These are phyloP conservation scores for Setomelanomma holmii DNA, from an alignment of 2,329 filamentous ascomycete genomes.

Conservation along the genomic window DNA sequence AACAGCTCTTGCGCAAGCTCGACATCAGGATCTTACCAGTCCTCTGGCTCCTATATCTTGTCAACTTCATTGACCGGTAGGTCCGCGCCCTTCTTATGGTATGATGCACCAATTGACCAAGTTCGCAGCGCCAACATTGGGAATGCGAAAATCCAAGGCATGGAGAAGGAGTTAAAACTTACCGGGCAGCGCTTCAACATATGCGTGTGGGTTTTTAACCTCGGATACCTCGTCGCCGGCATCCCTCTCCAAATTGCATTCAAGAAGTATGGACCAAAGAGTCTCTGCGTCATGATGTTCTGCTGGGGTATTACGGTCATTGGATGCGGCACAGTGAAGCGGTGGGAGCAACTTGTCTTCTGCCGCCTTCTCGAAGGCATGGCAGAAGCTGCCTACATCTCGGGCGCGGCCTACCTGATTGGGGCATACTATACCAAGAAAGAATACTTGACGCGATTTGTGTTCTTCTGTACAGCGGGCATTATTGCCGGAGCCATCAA, in stretches of 20 bases:
- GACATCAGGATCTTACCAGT: slow-evolving; percentile 40
- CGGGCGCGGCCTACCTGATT: slow-evolving; percentile 39
- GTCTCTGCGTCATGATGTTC: slow-evolving; percentile 45
- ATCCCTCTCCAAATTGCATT: slow-evolving; percentile 44
- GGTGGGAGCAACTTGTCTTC: slow-evolving; percentile 35
- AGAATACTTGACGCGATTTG: slow-evolving; percentile 60
- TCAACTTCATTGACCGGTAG: slow-evolving; percentile 43
- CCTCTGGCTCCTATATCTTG: slow-evolving; percentile 43
- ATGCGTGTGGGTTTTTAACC: slow-evolving; percentile 47
- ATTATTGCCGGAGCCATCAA: slow-evolving; percentile 64
- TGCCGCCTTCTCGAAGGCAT: slow-evolving; percentile 42
- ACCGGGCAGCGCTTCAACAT: slow-evolving; percentile 48
- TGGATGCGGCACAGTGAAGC: slow-evolving; percentile 38
- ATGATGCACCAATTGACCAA: not conserved
- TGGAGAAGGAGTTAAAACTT: slow-evolving; percentile 45
- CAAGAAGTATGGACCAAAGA: slow-evolving; percentile 43
- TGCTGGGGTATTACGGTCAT: slow-evolving; percentile 44
- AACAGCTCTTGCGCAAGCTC: slow-evolving; percentile 36
- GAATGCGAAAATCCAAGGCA: slow-evolving; percentile 47
- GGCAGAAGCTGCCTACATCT: slow-evolving; percentile 38
- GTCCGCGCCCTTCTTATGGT: not conserved
- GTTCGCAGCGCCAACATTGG: slow-evolving; percentile 34
- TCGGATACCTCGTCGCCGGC: slow-evolving; percentile 46
- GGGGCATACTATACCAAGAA: slow-evolving; percentile 57
- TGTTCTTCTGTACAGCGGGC: slow-evolving; percentile 61